Percentiles rank a stretch among this genome's conserved stretches.
These are phyloP conservation scores for Diaporthe destruens DNA, from an alignment of 2,329 filamentous ascomycete genomes.

Conservation along the genomic window DNA sequence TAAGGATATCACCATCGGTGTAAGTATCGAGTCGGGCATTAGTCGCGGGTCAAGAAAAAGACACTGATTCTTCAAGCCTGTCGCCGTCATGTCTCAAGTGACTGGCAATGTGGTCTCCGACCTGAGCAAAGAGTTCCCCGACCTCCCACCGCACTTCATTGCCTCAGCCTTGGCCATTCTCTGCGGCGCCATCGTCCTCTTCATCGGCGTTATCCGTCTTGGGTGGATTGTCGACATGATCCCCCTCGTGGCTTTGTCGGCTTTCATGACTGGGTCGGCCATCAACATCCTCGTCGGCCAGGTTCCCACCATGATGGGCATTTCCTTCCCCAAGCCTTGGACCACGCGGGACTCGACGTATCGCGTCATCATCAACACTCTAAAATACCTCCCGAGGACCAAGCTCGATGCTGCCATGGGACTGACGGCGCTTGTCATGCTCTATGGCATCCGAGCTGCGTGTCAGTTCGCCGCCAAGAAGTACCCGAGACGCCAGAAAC, in stretches of 20 bases:
- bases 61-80: constrained; percentile 68
- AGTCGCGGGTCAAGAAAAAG: constrained; percentile 22
- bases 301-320: constrained; percentile 83
- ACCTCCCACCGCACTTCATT: constrained; percentile 73
- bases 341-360: constrained; percentile 84
- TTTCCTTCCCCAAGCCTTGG: constrained; percentile 70
- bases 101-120: constrained; percentile 84
- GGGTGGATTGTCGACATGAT: constrained; percentile 97
- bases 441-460: constrained; percentile 79
- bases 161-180: constrained; percentile 85
- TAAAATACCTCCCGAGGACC: constrained; percentile 77
- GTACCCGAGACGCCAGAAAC: constrained; percentile 76
- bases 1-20: constrained; percentile 97
- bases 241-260: constrained; percentile 87
- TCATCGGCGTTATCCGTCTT: constrained; percentile 81
- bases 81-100: constrained; percentile 94
- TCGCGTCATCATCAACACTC: constrained; percentile 82
- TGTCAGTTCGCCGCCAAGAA: constrained; percentile 77
- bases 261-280: constrained; percentile 97
- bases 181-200: constrained; percentile 80
- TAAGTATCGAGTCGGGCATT: constrained; percentile 58
- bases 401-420: constrained; percentile 89
- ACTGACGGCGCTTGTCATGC: constrained; percentile 80
- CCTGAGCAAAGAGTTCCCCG: constrained; percentile 68
- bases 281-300: constrained; percentile 90